Conservation (phyloP, 441 rosid genomes). For the Viola pubescens region DNA sequence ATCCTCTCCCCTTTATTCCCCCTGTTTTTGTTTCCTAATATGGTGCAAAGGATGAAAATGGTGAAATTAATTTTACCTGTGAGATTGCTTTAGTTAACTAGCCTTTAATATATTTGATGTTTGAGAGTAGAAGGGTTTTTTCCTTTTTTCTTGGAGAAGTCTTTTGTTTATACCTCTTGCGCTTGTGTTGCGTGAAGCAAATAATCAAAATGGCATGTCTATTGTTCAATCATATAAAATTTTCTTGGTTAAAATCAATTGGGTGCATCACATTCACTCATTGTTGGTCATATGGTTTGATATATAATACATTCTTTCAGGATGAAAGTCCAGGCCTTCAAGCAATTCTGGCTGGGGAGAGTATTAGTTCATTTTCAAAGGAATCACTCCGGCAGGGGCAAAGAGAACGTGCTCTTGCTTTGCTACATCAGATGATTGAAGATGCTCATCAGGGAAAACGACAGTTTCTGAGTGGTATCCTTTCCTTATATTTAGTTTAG, state of each 20-base stretch:
- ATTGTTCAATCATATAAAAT: too few relatives aligned
- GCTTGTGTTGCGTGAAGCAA: background rate
- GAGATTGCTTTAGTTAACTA: background rate
- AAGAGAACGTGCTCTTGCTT: constrained; percentile 86
- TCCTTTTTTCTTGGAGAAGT: background rate
- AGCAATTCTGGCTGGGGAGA: constrained; percentile 63
- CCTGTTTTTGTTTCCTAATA: too few relatives aligned
- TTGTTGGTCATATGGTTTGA: constrained; percentile 14
- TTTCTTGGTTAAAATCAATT: too few relatives aligned
- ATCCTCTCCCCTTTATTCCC: too few relatives aligned
- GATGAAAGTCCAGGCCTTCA: constrained; percentile 66
- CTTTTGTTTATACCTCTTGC: background rate
- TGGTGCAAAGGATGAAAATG: constrained; percentile 1
- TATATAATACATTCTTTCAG: constrained; percentile 33
- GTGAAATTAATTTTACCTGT: background rate
- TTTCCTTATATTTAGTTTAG: constrained; percentile 18
- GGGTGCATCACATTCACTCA: background rate
- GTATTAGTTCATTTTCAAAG: constrained; percentile 41
- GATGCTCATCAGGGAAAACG: constrained; percentile 98
- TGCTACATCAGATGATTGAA: constrained; percentile 96
- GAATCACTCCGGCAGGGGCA: constrained; percentile 81
- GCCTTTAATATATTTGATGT: background rate
- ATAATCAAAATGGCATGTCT: background rate
- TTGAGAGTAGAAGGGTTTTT: background rate
- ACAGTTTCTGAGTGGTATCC: constrained; percentile 90